Evolutionary conservation across 1,284 basidiomycete genomes (phyloP).

Genomic region (Marasmius oreades): DNA sequence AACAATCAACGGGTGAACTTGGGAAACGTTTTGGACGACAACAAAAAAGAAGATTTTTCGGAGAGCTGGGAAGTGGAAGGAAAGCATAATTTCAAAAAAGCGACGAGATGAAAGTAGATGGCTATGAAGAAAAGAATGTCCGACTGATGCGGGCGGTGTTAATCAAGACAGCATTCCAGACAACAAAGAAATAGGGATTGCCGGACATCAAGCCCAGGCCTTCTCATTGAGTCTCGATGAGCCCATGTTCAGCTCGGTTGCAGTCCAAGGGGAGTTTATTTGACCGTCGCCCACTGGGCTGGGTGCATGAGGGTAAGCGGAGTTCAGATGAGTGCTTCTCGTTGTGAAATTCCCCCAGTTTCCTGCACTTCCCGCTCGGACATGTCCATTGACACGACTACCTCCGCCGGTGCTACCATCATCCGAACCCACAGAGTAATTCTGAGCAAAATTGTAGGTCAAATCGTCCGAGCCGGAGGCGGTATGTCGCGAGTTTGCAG

Average conservation of each 20-base stretch:
- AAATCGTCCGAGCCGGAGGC: conserved; percentile 68
- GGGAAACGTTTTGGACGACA: neutral
- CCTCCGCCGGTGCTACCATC: conserved; percentile 33
- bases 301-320: conserved; percentile 54
- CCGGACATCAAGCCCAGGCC: conserved; percentile 49
- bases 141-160: conserved; percentile 12
- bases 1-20: neutral
- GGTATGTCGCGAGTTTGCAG: conserved; percentile 61
- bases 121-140: conserved; percentile 6
- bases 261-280: conserved; percentile 59
- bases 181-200: conserved; percentile 2
- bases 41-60: neutral
- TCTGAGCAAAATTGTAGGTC: conserved; percentile 49
- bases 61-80: neutral
- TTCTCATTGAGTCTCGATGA: conserved; percentile 59
- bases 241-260: conserved; percentile 56
- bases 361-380: conserved; percentile 71
- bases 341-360: conserved; percentile 68
- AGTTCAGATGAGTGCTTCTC: conserved; percentile 45
- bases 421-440: conserved; percentile 41
- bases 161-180: neutral
- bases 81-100: neutral
- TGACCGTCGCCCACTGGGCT: conserved; percentile 55
- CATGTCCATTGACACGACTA: conserved; percentile 55
- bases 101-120: neutral